Evolutionary conservation across 1,139 yeast species (phyloP).

Genomic region (Taphrina confusa): DNA sequence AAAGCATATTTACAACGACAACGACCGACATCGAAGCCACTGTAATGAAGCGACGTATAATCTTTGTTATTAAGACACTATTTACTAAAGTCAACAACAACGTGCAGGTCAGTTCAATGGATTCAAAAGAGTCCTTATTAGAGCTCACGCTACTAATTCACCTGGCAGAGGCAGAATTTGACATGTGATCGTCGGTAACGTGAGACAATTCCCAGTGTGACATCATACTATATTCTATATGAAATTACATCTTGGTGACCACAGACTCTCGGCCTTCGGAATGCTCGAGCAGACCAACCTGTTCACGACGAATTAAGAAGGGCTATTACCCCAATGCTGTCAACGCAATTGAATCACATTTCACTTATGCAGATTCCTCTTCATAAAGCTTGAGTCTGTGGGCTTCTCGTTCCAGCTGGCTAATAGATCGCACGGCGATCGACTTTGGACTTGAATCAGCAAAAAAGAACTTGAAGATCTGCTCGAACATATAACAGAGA

Average conservation of each 20-base stretch:
- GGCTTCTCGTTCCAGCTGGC: background rate
- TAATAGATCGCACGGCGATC: slow-evolving; percentile 57
- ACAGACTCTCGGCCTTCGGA: too few relatives aligned
- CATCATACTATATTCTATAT: too few relatives aligned
- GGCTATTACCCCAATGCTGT: too few relatives aligned
- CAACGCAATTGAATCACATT: too few relatives aligned
- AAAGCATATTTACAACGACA: background rate
- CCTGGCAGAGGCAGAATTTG: background rate
- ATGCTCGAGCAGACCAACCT: too few relatives aligned
- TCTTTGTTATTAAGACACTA: background rate
- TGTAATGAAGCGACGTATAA: background rate
- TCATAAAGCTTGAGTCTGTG: background rate
- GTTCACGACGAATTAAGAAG: too few relatives aligned
- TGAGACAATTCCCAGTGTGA: too few relatives aligned
- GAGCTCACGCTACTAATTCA: background rate
- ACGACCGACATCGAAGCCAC: background rate
- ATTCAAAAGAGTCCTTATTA: background rate
- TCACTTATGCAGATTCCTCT: too few relatives aligned
- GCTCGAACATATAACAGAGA: slow-evolving; percentile 77
- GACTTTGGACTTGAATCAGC: slow-evolving; percentile 92
- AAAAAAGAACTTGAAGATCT: slow-evolving; percentile 74
- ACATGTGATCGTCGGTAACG: too few relatives aligned
- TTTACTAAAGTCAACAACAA: background rate
- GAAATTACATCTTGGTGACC: too few relatives aligned
- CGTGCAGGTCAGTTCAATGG: background rate